Base-by-base conservation (phyloP, 2,329 filamentous ascomycete species). In the Colletotrichum cereale region DNA sequence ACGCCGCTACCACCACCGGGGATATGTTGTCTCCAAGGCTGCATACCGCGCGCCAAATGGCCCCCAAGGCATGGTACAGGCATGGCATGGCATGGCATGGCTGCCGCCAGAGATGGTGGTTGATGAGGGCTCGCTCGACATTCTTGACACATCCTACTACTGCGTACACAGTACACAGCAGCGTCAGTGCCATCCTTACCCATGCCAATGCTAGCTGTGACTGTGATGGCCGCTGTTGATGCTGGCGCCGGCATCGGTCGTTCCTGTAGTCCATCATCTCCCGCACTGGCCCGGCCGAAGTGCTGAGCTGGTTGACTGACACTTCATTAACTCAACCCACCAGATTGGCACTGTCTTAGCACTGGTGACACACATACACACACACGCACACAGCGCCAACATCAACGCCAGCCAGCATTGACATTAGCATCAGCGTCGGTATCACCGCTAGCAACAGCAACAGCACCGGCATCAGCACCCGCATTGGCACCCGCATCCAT, bases 221-320 rank as follows among this genome's bases (percentile, higher is more conserved):
- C 26, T 24, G 36, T 29, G 44, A 40, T 38, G 29, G 62, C n/a
- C 48, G 40, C 18, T 26, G 50, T 34, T 38, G 16, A 29, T 21
- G 53, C 44, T 60, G 62, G 42, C 44, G 62, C 67, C 55, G 62
- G 62, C 62, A 71, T 67, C 56, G 67, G 56, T 67, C 62, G 36
- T 47, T 47, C 21, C 21, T 7, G n/a, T 7, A 10, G 52, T n/a
- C 26, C 14, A 42, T 34, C n/a, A 55, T 53, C 40, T 34, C 34
- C 58, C 48, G 67, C 63, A 56, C 67, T 26, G 31, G 40, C 26
- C 56, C 56, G 36, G 56, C 38, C 40, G 38, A 26, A 31, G 24
- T 38, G 31, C 34, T 66, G 12, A 14, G 40, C 40, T 44, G 21
- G 21, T 10, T 44, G 62, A 66, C 67, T 68, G 55, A 38, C 18